A percentile compares a stretch with the other conserved stretches of the same genome.
These are phyloP conservation scores for Lipomyces sp. DNA, from an alignment of 805 yeast species.

Conservation along the genomic window DNA sequence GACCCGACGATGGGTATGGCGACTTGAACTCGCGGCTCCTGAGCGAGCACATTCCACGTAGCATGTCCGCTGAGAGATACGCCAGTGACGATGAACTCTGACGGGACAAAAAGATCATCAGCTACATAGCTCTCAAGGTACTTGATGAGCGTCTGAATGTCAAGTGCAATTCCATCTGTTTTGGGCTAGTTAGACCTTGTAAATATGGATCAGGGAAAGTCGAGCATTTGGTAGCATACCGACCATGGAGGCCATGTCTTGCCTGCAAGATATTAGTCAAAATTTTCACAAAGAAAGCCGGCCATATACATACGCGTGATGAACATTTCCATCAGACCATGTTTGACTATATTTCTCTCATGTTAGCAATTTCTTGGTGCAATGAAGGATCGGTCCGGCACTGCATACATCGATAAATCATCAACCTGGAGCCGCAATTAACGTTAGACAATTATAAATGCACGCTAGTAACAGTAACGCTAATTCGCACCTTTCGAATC, in stretches of 20 bases:
- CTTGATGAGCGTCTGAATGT: conserved; percentile 45
- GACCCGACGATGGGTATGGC: conserved; percentile 54
- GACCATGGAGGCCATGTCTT: conserved; percentile 49
- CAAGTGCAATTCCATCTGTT: conserved; percentile 41
- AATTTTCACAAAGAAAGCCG: background rate
- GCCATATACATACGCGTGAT: conserved; percentile 42
- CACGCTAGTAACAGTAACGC: background rate
- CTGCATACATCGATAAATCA: conserved; percentile 9
- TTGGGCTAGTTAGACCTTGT: background rate
- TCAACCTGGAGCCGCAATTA: conserved; percentile 7
- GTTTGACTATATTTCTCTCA: conserved; percentile 39
- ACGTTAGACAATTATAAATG: background rate
- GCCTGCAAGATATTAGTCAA: conserved; percentile 21
- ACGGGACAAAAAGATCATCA: conserved; percentile 32
- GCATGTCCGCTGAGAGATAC: conserved; percentile 58
- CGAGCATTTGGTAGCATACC: conserved; percentile 36
- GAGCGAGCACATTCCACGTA: conserved; percentile 46
- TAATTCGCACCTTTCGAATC: conserved; percentile 38
- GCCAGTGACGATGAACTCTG: conserved; percentile 46
- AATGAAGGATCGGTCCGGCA: no score
- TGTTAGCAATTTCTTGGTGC: no score
- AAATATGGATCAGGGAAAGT: background rate
- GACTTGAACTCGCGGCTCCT: conserved; percentile 42
- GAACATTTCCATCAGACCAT: conserved; percentile 49
- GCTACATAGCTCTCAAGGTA: conserved; percentile 44